Evolutionary conservation across 1,284 basidiomycete species (phyloP).

Genomic region (Abortiporus biennis): DNA sequence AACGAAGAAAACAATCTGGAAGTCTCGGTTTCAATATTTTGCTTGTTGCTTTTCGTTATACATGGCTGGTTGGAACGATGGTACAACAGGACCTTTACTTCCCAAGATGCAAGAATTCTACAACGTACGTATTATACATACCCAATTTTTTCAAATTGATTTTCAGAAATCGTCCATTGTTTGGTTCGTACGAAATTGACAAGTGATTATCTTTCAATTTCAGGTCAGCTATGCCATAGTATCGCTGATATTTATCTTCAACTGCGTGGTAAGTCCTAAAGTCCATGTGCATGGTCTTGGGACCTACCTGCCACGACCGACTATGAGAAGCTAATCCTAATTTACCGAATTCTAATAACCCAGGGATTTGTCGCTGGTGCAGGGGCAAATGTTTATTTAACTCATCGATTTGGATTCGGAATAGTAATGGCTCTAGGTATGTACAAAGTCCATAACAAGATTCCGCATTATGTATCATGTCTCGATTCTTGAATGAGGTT

Average conservation of each 20-base stretch:
- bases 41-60: conserved; percentile 35
- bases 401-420: conserved; percentile 49
- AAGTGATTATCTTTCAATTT: conserved; percentile 5
- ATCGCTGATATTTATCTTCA: conserved; percentile 53
- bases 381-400: conserved; percentile 41
- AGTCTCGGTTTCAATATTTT: conserved; percentile 28
- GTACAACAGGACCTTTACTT: conserved; percentile 49
- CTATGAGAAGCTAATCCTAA: no score
- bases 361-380: conserved; percentile 45
- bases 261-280: conserved; percentile 38
- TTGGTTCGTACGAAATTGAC: not conserved
- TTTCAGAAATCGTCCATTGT: not conserved
- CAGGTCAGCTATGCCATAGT: conserved; percentile 40
- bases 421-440: no score
- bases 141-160: no score
- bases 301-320: no score
- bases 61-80: conserved; percentile 56
- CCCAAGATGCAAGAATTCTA: conserved; percentile 52
- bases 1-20: conserved; percentile 6
- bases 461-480: no score
- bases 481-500: no score
- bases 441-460: no score
- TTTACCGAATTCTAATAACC: no score
- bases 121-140: conserved; percentile 30
- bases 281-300: no score